Evolutionary conservation across 331 rosid genomes (phyloP).

Genomic region (Quercus phellos): DNA sequence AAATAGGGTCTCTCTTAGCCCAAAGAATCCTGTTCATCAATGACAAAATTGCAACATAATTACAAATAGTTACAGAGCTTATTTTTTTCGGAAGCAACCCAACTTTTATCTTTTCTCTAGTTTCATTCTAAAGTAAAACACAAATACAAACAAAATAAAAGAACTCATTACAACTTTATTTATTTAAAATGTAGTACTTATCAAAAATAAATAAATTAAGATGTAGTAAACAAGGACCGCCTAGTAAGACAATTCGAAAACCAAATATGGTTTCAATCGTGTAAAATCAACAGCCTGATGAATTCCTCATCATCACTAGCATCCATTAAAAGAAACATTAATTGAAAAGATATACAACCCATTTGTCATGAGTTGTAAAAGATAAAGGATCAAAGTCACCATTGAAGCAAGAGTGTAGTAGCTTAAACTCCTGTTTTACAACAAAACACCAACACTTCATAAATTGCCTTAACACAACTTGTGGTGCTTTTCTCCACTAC

Average conservation of each 20-base stretch:
- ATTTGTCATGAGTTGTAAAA: neutral
- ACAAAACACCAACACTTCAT: neutral
- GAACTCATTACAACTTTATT: neutral
- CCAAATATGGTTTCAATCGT: neutral
- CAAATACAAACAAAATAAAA: neutral
- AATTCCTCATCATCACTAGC: neutral
- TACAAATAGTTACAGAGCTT: neutral
- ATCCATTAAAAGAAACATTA: neutral
- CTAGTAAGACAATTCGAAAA: neutral
- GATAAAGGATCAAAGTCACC: neutral
- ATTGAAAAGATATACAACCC: neutral
- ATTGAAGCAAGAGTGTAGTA: neutral
- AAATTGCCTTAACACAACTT: neutral
- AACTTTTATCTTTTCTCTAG: neutral
- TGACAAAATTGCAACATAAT: neutral
- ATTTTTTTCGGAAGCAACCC: neutral
- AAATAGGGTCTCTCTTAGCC: neutral
- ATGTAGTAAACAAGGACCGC: neutral
- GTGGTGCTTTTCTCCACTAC: neutral
- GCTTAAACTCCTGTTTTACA: neutral
- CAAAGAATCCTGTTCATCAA: neutral
- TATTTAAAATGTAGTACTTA: neutral
- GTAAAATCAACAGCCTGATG: neutral
- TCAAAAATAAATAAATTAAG: neutral
- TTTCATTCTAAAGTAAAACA: neutral